Conservation (phyloP, 2,329 filamentous ascomycete genomes). For the Didymosphaeria variabile region DNA sequence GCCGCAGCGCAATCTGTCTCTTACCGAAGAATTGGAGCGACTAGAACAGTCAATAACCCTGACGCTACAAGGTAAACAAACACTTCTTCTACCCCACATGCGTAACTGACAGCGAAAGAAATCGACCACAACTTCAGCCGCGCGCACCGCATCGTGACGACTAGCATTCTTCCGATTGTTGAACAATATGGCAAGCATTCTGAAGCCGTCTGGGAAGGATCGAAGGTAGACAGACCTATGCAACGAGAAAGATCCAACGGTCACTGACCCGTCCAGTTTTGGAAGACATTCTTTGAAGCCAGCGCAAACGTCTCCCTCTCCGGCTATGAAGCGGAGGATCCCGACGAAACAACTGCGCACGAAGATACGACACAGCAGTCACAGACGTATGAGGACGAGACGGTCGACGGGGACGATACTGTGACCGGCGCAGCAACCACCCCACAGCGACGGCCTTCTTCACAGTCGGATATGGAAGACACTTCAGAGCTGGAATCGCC, state of each 20-base stretch:
- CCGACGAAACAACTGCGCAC: conserved; percentile 63
- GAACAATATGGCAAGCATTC: conserved; percentile 97
- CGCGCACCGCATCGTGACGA: conserved; percentile 94
- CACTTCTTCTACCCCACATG: conserved; percentile 29
- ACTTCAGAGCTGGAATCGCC: conserved; percentile 74
- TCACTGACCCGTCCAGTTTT: conserved; percentile 71
- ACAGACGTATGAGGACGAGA: conserved; percentile 55
- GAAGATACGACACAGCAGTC: conserved; percentile 47
- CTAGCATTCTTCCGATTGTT: conserved; percentile 89
- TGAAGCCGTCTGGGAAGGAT: conserved; percentile 93
- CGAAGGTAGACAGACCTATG: conserved; percentile 69
- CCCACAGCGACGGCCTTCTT: conserved; percentile 41
- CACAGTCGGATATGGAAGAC: conserved; percentile 56
- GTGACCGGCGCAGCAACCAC: conserved; percentile 56
- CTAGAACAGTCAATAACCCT: conserved; percentile 96
- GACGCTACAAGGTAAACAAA: conserved; percentile 78
- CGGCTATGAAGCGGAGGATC: conserved; percentile 84
- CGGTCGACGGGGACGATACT: conserved; percentile 44
- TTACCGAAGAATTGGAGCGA: conserved; percentile 95
- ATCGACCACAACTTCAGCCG: conserved; percentile 99
- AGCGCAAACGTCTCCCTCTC: conserved; percentile 97
- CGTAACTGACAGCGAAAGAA: conserved; percentile 64
- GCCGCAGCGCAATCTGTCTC: conserved; percentile 69
- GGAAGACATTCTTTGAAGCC: conserved; percentile 99
- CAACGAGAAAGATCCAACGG: conserved; percentile 1